Percentiles rank a stretch among this genome's conserved stretches.
Conservation (phyloP, 371 early-diverging fungal genomes). For the Hamiltosporidium magnivora region DNA sequence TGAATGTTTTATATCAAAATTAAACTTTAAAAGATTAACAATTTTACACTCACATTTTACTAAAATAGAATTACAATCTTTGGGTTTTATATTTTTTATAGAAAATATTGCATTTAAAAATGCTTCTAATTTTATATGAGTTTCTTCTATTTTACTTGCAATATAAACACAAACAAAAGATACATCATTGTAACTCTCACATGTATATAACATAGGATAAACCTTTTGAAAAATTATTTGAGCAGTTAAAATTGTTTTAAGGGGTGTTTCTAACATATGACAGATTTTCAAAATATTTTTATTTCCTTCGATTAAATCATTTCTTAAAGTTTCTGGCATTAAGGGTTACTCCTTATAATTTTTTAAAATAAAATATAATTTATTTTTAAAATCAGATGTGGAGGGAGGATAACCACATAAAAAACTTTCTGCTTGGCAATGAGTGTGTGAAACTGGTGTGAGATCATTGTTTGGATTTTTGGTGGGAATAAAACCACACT, state of each 20-base stretch:
- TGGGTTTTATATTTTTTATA: background rate
- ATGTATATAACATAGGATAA: slow-evolving; percentile 23
- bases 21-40: slow-evolving; percentile 17
- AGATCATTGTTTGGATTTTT: too few relatives aligned
- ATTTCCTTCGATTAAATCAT: slow-evolving; percentile 29
- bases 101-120: slow-evolving; percentile 5
- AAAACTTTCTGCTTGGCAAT: too few relatives aligned
- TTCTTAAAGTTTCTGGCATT: slow-evolving; percentile 22
- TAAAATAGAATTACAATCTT: background rate
- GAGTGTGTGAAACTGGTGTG: too few relatives aligned
- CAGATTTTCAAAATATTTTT: slow-evolving; percentile 13
- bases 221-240: slow-evolving; percentile 25
- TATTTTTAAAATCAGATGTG: too few relatives aligned
- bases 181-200: slow-evolving; percentile 19
- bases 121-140: slow-evolving; percentile 13
- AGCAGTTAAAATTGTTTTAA: slow-evolving; percentile 9
- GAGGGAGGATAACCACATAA: too few relatives aligned
- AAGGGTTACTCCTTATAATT: too few relatives aligned
- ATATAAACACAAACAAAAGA: slow-evolving; percentile 18
- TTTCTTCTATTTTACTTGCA: slow-evolving; percentile 20
- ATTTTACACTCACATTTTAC: slow-evolving; percentile 16
- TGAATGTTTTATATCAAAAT: slow-evolving; percentile 20
- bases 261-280: slow-evolving; percentile 7
- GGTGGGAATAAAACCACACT: too few relatives aligned
- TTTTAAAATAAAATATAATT: too few relatives aligned